Evolutionary conservation across 768 basidiomycete species (phyloP), one percentile per base, ranked within the genome.

Genomic region (Porpolomopsis calyptriformis): DNA sequence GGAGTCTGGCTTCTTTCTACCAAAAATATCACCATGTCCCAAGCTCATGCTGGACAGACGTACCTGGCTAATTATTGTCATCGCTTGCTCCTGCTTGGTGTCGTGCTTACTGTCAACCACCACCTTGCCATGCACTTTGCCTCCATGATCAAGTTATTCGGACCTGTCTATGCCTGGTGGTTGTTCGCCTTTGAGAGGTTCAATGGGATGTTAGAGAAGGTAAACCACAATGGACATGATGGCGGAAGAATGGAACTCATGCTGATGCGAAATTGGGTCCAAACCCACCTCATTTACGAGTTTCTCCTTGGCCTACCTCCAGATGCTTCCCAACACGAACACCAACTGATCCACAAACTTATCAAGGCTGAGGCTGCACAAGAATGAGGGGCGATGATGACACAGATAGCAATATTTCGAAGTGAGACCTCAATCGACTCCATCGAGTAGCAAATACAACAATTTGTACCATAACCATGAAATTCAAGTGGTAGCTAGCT

Each of bases 91-190:
- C 10, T 34, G 1, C 53, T 64, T 24, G 23, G 46, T 9, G 48
- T 61, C 23, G 34, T 40, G 3, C 48, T 57, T 0, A 49, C 46
- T 0, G 58, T 60, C 29, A 62, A 63, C 38, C 60, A 65, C 36
- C 63, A 65, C 37, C 51, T 63, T 3, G 51, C 53, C 6, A 55
- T 55, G 43, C 63, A 64, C 41, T 58, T 52, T 33, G 12, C 31
- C 8, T 38, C 48, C 2, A 56, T 58, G 31, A 48, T 65, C 25
- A 29, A 52, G 14, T 39, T 45, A 1, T 64, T 53, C 48, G 64
- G 63, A 5, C 64, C 64, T 9, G 53, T 63, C 11, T 63, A 64
- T 24, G 54, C 47, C 10, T 64, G 60, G 62, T 66, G 65, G 63
- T 49, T 64, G 0, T 66, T 66, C 42, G 58, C 56, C 0, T 65